Evolutionary conservation across 257 asterid genomes (phyloP).

Genomic region (Nicotiana tabacum): DNA sequence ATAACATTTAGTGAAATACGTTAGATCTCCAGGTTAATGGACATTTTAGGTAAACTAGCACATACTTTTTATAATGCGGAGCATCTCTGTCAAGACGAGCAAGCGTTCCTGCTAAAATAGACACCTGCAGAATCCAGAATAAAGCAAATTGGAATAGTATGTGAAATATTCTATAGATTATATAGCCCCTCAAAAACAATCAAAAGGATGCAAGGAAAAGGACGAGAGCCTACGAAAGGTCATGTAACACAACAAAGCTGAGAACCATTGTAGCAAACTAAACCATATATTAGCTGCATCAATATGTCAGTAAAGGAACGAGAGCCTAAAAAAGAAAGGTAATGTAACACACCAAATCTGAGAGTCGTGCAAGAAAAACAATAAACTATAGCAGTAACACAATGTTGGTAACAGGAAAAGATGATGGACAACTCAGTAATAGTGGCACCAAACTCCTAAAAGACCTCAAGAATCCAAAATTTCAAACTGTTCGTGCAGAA

Average conservation of each 20-base stretch:
- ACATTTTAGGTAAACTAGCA: conserved; percentile 6
- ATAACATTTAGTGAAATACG: background rate
- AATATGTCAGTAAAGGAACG: background rate
- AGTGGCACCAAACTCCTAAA: background rate
- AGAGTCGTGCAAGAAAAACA: background rate
- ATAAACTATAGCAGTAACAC: background rate
- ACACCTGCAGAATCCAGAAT: conserved; percentile 54
- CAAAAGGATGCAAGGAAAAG: conserved; percentile 2
- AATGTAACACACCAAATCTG: background rate
- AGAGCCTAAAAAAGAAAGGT: background rate
- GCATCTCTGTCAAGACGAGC: conserved; percentile 99
- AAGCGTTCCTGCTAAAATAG: conserved; percentile 95
- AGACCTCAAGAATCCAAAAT: background rate
- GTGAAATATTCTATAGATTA: background rate
- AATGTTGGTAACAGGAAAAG: background rate
- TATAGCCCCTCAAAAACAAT: conserved; percentile 2
- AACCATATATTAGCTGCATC: background rate
- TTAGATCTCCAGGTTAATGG: background rate
- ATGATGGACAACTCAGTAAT: background rate
- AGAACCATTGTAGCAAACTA: background rate
- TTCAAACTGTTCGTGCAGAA: background rate
- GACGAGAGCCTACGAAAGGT: background rate
- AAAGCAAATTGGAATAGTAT: background rate
- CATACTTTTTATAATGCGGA: conserved; percentile 89
- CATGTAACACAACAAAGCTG: background rate